These are phyloP conservation scores for Prillingera fragicola DNA, from an alignment of 1,284 basidiomycete species.

Conservation along the genomic window DNA sequence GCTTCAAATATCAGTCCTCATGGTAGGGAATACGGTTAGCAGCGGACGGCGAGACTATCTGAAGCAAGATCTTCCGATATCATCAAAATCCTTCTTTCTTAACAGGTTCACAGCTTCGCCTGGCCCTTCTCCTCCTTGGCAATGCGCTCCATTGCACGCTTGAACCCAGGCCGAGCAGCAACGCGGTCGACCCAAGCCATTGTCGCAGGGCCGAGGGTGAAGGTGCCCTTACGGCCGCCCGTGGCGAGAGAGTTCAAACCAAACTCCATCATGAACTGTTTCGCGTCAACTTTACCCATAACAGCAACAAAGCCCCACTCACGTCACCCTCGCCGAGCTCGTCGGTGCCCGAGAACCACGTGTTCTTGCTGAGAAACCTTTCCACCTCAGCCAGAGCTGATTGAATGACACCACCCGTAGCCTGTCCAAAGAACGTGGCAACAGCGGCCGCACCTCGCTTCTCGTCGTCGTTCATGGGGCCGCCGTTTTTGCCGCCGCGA, in stretches of 20 bases:
- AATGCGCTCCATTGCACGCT: constrained; percentile 20
- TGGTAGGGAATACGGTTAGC: no score
- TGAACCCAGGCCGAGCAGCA: constrained; percentile 13
- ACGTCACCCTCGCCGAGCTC: constrained; percentile 34
- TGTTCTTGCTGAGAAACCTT: constrained; percentile 18
- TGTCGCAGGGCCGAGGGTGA: constrained; percentile 23
- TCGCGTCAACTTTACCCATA: background rate
- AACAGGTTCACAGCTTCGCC: constrained; percentile 31
- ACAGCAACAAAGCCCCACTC: constrained; percentile 4
- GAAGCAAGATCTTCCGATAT: no score
- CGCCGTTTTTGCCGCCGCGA: no score
- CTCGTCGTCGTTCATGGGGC: constrained; percentile 19
- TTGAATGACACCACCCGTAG: no score
- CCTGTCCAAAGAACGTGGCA: no score
- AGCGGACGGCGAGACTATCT: no score
- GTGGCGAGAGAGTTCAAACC: no score
- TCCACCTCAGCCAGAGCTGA: constrained; percentile 23
- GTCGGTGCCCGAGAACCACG: constrained; percentile 30
- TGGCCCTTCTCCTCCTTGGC: constrained; percentile 28
- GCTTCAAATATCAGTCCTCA: no score
- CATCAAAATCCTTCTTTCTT: no score
- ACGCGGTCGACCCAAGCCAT: constrained; percentile 24
- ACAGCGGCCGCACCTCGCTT: constrained; percentile 25
- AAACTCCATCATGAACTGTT: constrained; percentile 40
- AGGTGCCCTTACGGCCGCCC: constrained; percentile 19